Evolutionary conservation across 2,329 filamentous ascomycete species (phyloP), one percentile per base, ranked within the genome.

Genomic region (Sordariomycetes sp.): DNA sequence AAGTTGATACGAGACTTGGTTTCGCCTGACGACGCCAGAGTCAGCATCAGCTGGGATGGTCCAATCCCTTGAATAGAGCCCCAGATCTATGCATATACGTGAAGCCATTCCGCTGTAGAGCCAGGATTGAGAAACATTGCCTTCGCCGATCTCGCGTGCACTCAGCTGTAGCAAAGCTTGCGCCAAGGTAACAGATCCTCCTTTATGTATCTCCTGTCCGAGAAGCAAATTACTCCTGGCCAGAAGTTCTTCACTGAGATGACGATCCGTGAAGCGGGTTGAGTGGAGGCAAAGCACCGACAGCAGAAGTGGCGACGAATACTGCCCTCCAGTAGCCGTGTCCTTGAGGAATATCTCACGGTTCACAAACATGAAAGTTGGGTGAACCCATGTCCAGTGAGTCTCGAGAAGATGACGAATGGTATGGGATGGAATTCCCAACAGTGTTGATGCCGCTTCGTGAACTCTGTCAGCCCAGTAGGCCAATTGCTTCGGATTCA

Each of bases 81-180:
- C 34, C 11, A 51, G 40, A 30, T 53, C 48, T 21, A 38, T 41
- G 26, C 41, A 46, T 47, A 53, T 53, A 5, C 49, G 38, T 37
- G 51, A 53, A 18, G 49, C 49, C 38, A 53, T 53, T 19, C 48
- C 49, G 33, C 48, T 51, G 38, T 51, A 53, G 32, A 53, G 39
- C 49, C 49, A 53, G 3, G 47, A 48, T 35, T 49, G 48, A 9
- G 48, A 51, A 14, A 48, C 49, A 21, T 45, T 45, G 6, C 49
- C 49, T n/a, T 46, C 40, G 8, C 45, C 48, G 11, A 50, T 39
- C 12, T 51, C 48, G 15, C 47, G 44, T 7, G 47, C 49, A 34
- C 48, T 51, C n/a, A 50, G 37, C 36, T 49, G 47, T 8, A 53
- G 40, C 10, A 53, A 41, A 2, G 48, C 49, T 35, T 53, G 49